These are phyloP conservation scores for Eucalyptus paniculata DNA, from an alignment of 345 rosid species.

Conservation along the genomic window DNA sequence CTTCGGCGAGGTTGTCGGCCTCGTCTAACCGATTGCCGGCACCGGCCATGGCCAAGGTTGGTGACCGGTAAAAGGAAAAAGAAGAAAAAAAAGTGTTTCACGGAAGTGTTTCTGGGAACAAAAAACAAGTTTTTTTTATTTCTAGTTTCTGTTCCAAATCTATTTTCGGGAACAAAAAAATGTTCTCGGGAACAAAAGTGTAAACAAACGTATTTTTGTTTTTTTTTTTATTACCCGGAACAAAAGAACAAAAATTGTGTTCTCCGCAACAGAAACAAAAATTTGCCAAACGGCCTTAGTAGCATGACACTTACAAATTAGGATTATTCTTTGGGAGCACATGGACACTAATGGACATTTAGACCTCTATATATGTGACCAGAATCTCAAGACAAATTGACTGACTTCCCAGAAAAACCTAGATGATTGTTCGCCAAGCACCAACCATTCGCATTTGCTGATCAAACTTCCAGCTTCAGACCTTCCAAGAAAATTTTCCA, in stretches of 20 bases:
- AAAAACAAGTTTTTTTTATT: accelerated
- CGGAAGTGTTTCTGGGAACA: accelerated
- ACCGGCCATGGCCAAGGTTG: accelerated
- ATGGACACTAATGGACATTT: background rate
- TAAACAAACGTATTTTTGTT: too few relatives aligned
- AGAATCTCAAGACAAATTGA: background rate
- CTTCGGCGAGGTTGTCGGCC: too few relatives aligned
- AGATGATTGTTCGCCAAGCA: background rate
- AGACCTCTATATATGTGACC: background rate
- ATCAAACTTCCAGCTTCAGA: background rate
- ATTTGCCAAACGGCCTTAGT: too few relatives aligned
- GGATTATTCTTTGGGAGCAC: background rate
- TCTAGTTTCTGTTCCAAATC: accelerated
- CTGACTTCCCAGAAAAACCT: background rate
- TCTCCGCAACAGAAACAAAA: too few relatives aligned
- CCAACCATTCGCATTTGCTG: background rate
- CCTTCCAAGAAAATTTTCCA: background rate
- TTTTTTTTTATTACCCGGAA: too few relatives aligned
- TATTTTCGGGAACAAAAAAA: accelerated
- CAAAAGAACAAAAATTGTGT: too few relatives aligned
- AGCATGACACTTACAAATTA: background rate
- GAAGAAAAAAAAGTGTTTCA: too few relatives aligned
- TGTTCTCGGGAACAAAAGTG: too few relatives aligned
- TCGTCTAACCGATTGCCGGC: accelerated
- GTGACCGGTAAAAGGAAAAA: too few relatives aligned